Evolutionary conservation across 768 basidiomycete genomes (phyloP).

Genomic region (Podaxis sp.): DNA sequence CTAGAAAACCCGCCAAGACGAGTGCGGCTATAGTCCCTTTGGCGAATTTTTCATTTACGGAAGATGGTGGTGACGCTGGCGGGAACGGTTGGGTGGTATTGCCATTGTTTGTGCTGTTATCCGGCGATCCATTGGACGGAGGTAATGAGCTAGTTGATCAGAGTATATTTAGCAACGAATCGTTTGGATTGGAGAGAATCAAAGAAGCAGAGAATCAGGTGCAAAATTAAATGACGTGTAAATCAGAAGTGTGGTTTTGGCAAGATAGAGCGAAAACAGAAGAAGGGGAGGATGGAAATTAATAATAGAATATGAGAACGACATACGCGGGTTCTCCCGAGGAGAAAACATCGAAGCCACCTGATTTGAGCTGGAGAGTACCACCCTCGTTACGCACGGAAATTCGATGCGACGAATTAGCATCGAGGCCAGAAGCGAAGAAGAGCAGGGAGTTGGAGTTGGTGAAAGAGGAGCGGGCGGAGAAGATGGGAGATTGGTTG

Average conservation of each 20-base stretch:
- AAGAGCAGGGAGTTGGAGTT: conserved; percentile 56
- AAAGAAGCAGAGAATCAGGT: not conserved
- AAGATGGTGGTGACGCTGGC: conserved; percentile 18
- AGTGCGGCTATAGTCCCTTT: conserved; percentile 68
- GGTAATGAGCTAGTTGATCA: conserved; percentile 4
- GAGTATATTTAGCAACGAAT: conserved; percentile 1
- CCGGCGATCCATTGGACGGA: conserved; percentile 12
- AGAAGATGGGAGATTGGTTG: conserved; percentile 42
- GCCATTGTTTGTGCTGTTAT: not conserved
- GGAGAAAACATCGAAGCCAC: conserved; percentile 47
- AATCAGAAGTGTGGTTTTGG: not conserved
- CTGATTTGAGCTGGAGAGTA: conserved; percentile 46
- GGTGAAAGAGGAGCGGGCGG: conserved; percentile 52
- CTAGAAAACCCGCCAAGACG: conserved; percentile 53
- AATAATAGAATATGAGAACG: not conserved
- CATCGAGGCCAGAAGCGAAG: conserved; percentile 59
- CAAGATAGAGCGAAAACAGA: conserved; percentile 19
- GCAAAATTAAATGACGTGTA: conserved; percentile 12
- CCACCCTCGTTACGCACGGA: conserved; percentile 57
- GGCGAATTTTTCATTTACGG: conserved; percentile 22
- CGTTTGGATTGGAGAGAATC: not conserved
- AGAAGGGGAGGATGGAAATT: conserved; percentile 9
- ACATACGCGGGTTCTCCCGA: conserved; percentile 26
- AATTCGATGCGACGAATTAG: conserved; percentile 45
- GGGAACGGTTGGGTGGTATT: conserved; percentile 20